phyloP scores from a whole-genome alignment of 2,329 filamentous ascomycete genomes.

The Epicoccum sorghinum region DNA sequence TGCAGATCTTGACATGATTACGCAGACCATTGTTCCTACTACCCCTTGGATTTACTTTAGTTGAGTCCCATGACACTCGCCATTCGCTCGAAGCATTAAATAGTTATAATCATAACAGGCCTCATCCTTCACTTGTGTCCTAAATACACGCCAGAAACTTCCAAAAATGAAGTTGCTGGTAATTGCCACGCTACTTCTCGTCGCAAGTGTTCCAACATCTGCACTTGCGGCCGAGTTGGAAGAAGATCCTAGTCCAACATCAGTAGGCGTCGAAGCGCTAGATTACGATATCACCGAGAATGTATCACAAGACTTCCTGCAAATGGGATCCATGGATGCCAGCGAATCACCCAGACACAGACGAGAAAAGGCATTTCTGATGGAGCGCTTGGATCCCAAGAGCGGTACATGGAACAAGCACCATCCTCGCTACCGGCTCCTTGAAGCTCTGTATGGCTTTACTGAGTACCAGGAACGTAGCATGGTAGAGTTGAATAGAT shows the following conservation, averaged over 20 bases:
- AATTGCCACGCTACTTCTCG: neutral
- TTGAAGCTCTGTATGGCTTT: constrained; percentile 29
- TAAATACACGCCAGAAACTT: neutral
- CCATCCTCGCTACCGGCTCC: constrained; percentile 29
- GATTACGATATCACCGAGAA: no score
- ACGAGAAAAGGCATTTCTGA: constrained; percentile 27
- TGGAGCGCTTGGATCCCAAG: constrained; percentile 26
- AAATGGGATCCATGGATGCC: constrained; percentile 18
- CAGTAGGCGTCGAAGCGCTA: no score
- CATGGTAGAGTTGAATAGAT: constrained; percentile 29
- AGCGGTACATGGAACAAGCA: constrained; percentile 24
- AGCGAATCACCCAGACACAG: constrained; percentile 21
- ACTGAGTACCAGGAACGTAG: constrained; percentile 26
- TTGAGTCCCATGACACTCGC: no score
- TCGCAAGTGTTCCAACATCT: neutral
- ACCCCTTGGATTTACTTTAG: no score
- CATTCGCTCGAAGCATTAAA: no score
- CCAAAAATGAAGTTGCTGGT: constrained; percentile 1
- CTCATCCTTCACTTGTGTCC: no score
- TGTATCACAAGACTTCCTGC: constrained; percentile 12
- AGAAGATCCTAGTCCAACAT: neutral
- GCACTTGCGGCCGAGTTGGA: neutral
- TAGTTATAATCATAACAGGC: no score
- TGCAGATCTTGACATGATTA: no score
- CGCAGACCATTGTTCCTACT: no score